Conservation (phyloP, 768 basidiomycete genomes). For the Erythrobasidium yunnanense region DNA sequence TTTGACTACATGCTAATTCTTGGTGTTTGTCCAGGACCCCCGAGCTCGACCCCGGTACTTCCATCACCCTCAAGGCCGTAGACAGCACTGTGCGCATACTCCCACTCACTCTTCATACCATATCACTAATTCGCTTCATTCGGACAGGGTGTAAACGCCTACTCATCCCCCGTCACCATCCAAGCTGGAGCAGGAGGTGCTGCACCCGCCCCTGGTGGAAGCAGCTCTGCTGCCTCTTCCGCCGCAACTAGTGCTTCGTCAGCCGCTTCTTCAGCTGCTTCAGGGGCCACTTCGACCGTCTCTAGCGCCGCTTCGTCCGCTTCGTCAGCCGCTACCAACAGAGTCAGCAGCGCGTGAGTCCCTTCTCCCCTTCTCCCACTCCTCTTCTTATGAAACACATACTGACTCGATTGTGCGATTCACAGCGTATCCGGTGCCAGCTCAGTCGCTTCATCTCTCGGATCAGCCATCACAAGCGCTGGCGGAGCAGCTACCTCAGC, state of each 20-base stretch:
- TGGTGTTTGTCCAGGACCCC: slow-evolving; percentile 6
- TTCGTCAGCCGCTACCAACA: no score
- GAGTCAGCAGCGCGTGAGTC: no score
- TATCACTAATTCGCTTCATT: no score
- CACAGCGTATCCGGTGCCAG: no score
- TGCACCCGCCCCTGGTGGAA: slow-evolving; percentile 26
- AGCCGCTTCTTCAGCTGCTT: not conserved
- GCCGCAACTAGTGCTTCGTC: not conserved
- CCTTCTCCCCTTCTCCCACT: no score
- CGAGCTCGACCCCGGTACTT: slow-evolving; percentile 32
- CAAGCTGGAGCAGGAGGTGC: slow-evolving; percentile 33
- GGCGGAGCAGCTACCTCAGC: no score
- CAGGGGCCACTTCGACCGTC: not conserved
- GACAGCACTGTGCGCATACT: slow-evolving; percentile 31
- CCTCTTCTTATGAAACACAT: no score
- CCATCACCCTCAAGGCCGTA: slow-evolving; percentile 33
- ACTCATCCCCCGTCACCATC: slow-evolving; percentile 34
- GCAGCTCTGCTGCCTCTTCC: not conserved
- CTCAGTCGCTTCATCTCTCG: no score
- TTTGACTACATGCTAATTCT: not conserved
- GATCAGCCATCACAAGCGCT: no score
- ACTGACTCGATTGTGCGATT: no score
- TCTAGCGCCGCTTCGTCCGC: not conserved
- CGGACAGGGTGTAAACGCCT: slow-evolving; percentile 35
- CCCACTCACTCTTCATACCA: not conserved